Evolutionary conservation across 1,284 basidiomycete species (phyloP).

Genomic region (Apiotrichum mycotoxinovorans): DNA sequence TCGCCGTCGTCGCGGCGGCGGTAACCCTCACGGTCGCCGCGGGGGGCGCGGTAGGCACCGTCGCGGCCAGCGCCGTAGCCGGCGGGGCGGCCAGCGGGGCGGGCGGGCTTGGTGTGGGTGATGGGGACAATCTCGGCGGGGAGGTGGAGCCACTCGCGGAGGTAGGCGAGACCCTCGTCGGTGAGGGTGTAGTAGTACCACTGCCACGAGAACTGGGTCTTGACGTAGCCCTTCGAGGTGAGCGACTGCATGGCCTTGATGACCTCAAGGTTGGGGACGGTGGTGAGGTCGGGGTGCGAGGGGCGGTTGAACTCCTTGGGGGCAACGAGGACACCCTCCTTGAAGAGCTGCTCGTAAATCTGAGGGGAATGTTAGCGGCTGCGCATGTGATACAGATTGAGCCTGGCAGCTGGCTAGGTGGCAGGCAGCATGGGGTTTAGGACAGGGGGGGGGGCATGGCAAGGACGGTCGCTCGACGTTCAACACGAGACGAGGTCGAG

Average conservation of each 20-base stretch:
- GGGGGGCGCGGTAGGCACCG: slow-evolving; percentile 74
- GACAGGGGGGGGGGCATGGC: no score
- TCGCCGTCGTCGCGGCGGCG: slow-evolving; percentile 60
- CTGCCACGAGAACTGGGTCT: slow-evolving; percentile 97
- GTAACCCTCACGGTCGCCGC: slow-evolving; percentile 72
- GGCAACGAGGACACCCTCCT: slow-evolving; percentile 98
- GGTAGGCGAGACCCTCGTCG: slow-evolving; percentile 89
- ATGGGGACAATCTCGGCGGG: slow-evolving; percentile 89
- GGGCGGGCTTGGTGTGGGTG: slow-evolving; percentile 87
- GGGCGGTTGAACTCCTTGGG: slow-evolving; percentile 98
- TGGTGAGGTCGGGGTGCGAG: slow-evolving; percentile 89
- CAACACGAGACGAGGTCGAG: no score
- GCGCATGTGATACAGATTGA: no score
- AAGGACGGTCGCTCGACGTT: no score
- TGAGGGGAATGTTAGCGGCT: slow-evolving; percentile 13
- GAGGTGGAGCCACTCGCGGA: slow-evolving; percentile 91
- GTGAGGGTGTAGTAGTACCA: slow-evolving; percentile 94
- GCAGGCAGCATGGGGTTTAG: no score
- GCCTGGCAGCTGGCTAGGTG: no score
- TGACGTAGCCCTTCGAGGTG: slow-evolving; percentile 91
- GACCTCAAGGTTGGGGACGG: slow-evolving; percentile 95
- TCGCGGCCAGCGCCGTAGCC: slow-evolving; percentile 58
- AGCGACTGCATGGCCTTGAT: slow-evolving; percentile 99
- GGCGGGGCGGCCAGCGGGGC: slow-evolving; percentile 63
- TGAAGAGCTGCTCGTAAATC: slow-evolving; percentile 98